Evolutionary conservation across 768 basidiomycete species (phyloP).

Genomic region (Pulveroboletus ravenelii): DNA sequence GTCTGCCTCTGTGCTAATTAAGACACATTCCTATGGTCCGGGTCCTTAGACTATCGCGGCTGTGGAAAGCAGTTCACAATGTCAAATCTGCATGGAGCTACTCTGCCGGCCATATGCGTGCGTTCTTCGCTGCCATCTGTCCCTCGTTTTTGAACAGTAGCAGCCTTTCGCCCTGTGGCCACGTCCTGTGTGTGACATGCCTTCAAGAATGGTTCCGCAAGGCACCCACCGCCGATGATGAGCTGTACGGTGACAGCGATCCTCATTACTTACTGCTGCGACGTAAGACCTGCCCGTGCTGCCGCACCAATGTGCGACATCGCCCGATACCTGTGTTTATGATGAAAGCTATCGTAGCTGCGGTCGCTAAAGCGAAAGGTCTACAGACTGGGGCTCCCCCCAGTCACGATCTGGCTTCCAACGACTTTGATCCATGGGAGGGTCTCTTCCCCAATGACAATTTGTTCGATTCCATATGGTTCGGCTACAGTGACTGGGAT

Average conservation of each 20-base stretch:
- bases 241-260: conserved; percentile 39
- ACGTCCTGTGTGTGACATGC: conserved; percentile 68
- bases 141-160: conserved; percentile 9
- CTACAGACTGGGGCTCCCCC: conserved; percentile 13
- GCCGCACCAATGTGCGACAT: conserved; percentile 50
- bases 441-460: too few relatives aligned
- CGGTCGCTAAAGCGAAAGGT: conserved; percentile 43
- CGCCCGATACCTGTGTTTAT: conserved; percentile 68
- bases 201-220: conserved; percentile 76
- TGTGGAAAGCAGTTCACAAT: conserved; percentile 59
- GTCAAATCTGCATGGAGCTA: conserved; percentile 76
- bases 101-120: conserved; percentile 63
- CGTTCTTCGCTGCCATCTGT: conserved; percentile 28
- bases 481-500: too few relatives aligned
- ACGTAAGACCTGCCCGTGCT: conserved; percentile 69
- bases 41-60: conserved; percentile 43
- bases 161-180: conserved; percentile 73
- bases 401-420: conserved; percentile 28
- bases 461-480: too few relatives aligned
- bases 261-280: conserved; percentile 49
- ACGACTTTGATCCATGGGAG: conserved; percentile 52
- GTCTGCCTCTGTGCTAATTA: background rate
- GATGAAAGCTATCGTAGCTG: conserved; percentile 53
- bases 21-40: background rate
- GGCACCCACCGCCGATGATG: conserved; percentile 52